Evolutionary conservation across 2,329 filamentous ascomycete species (phyloP), one percentile per base, ranked within the genome.

Genomic region (Chaetothyriales sp.): DNA sequence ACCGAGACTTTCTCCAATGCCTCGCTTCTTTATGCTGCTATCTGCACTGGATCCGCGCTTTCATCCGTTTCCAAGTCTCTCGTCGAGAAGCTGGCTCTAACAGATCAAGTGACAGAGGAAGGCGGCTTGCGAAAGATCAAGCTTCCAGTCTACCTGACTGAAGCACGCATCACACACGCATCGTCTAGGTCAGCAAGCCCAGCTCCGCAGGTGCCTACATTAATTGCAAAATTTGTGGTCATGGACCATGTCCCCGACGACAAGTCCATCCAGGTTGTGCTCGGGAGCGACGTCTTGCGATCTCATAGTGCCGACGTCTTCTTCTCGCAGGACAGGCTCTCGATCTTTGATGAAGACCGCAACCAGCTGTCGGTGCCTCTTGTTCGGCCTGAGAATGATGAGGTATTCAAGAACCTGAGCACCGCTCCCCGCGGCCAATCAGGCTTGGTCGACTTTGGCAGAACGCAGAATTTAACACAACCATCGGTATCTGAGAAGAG

Each of bases 301-400:
- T 77, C 84, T 8, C 87, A 94, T 64, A 94, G 86, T 58, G 90
- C 88, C 20, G 92, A 97, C 65, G 77, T 98, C 9, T 71, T 97
- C 19, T 87, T 98, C 61, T 97, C 92, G 0, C 86, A 89, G 58
- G 95, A 95, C 63, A 84, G 85, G 57, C 80, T 98, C 73, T 85
- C 85, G 0, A 73, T 97, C 25, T 89, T 89, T 60, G 87, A 94
- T 60, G 85, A 88, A 63, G 87, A 94, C 53, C 79, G 85, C 46
- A 88, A 86, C 65, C 92, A 90, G 63, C 73, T 97, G 10, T 89
- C 86, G 15, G 83, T 98, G 33, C 92, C 92, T 1, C 85, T 98
- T 59, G 89, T 95, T 43, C 81, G 92, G 25, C 92, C 92, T 0
- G 92, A 97, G 66, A 84, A 94, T 61, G 88, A 95, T 52, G 75